These are phyloP conservation scores for Erodium texanum DNA, from an alignment of 441 rosid species.

Conservation along the genomic window DNA sequence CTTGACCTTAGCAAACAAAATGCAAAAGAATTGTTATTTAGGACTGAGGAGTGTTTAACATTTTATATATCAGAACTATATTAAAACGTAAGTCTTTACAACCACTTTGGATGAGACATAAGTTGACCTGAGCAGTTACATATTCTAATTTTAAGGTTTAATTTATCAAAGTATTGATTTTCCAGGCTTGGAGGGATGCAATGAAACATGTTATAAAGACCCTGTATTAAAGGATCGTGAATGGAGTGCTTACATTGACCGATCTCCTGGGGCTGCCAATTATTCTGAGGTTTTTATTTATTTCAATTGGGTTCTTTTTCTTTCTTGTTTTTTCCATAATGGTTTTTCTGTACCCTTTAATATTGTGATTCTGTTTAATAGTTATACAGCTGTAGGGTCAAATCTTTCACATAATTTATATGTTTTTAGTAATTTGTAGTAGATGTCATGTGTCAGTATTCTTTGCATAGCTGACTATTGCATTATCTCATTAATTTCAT, in stretches of 20 bases:
- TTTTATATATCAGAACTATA: not conserved
- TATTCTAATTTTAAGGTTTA: not conserved
- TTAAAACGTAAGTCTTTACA: not conserved
- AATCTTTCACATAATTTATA: not conserved
- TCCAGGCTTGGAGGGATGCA: conserved; percentile 65
- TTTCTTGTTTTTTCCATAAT: not conserved
- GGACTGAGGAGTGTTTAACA: not conserved
- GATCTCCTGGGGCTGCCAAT: conserved; percentile 84
- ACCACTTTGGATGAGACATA: too few species aligned
- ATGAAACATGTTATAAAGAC: conserved; percentile 85
- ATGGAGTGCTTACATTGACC: conserved; percentile 90
- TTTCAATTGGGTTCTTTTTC: not conserved
- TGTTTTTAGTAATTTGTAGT: too few species aligned
- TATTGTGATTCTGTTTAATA: not conserved
- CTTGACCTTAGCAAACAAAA: not conserved
- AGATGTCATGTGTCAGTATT: too few species aligned
- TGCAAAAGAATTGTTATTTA: not conserved
- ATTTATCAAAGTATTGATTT: conserved; percentile 11
- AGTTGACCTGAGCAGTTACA: too few species aligned
- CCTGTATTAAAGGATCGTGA: conserved; percentile 79
- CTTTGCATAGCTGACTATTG: too few species aligned
- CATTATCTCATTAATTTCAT: too few species aligned
- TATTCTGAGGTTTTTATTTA: conserved; percentile 62
- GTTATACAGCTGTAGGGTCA: not conserved
- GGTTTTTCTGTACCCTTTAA: not conserved